phyloP scores from a whole-genome alignment of 768 basidiomycete genomes.

The Clitopilus passeckerianus region DNA sequence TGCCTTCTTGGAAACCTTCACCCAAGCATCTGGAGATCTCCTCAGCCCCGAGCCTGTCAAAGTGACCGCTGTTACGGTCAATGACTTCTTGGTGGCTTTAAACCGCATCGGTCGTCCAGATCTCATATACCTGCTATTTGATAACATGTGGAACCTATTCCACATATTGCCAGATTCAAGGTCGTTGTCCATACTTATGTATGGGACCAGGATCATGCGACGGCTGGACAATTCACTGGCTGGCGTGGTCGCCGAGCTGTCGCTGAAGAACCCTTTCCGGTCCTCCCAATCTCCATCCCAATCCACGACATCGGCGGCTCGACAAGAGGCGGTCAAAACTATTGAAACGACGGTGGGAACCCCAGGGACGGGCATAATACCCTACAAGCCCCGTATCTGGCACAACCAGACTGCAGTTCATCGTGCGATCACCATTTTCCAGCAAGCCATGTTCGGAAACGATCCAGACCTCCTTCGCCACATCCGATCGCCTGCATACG shows the following conservation, averaged over 20 bases:
- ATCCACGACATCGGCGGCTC: not conserved
- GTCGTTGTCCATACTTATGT: conserved; percentile 58
- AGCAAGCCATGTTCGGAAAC: conserved; percentile 50
- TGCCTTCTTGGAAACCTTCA: conserved; percentile 39
- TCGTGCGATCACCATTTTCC: conserved; percentile 47
- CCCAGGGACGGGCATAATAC: conserved; percentile 14
- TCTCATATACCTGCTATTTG: conserved; percentile 62
- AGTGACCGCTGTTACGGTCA: conserved; percentile 18
- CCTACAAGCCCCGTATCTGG: conserved; percentile 40
- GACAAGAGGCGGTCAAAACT: conserved; percentile 19
- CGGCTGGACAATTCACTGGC: conserved; percentile 46
- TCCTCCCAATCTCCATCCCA: conserved; percentile 1
- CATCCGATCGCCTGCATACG: conserved; percentile 17
- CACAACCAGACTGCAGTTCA: conserved; percentile 37
- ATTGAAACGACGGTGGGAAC: conserved; percentile 23
- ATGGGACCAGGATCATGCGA: conserved; percentile 49
- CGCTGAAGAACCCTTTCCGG: conserved; percentile 29
- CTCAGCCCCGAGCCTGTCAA: conserved; percentile 4
- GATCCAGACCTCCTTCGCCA: conserved; percentile 16
- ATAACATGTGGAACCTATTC: conserved; percentile 57
- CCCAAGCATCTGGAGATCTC: conserved; percentile 6
- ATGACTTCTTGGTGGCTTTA: conserved; percentile 44
- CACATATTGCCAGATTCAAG: conserved; percentile 45
- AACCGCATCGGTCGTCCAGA: conserved; percentile 53
- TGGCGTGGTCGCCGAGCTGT: conserved; percentile 44